These are phyloP conservation scores for Calonectria montana DNA, from an alignment of 2,329 filamentous ascomycete species.

Conservation along the genomic window DNA sequence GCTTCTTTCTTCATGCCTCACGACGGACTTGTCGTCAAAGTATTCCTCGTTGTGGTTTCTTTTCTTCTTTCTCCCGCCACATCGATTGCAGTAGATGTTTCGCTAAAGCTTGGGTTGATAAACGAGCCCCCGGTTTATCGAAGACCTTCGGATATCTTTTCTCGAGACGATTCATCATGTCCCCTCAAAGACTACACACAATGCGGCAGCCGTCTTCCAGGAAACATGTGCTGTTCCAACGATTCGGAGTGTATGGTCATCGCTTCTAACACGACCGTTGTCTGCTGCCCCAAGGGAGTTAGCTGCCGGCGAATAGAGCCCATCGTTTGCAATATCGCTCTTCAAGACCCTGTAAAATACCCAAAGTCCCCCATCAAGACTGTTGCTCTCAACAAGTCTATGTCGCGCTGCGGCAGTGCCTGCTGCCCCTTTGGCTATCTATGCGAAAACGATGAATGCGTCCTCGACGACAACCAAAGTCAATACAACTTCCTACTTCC, in stretches of 20 bases:
- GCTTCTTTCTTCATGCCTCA: constrained; percentile 31
- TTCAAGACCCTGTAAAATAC: constrained; percentile 31
- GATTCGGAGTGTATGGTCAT: constrained; percentile 35
- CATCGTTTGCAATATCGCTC: constrained; percentile 35
- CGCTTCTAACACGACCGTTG: constrained; percentile 41
- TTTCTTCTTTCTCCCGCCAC: constrained; percentile 33
- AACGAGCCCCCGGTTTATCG: constrained; percentile 22
- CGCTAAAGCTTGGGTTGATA: constrained; percentile 26
- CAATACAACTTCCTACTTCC: constrained; percentile 35
- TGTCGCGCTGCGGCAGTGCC: constrained; percentile 33
- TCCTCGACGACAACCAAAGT: constrained; percentile 36
- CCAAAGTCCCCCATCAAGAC: constrained; percentile 37
- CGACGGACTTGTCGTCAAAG: constrained; percentile 29
- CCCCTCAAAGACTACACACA: constrained; percentile 28
- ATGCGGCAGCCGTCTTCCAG: constrained; percentile 34
- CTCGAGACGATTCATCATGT: constrained; percentile 30
- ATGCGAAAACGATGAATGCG: constrained; percentile 33
- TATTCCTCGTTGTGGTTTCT: constrained; percentile 34
- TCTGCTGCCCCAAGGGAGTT: constrained; percentile 39
- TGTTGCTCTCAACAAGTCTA: constrained; percentile 29
- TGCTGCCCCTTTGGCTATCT: constrained; percentile 43
- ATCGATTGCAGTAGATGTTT: constrained; percentile 30
- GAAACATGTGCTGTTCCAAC: constrained; percentile 37
- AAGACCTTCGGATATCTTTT: neutral
- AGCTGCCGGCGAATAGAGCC: constrained; percentile 34